phyloP scores from a whole-genome alignment of 139 green algal species.

The Chlorella sp. region DNA sequence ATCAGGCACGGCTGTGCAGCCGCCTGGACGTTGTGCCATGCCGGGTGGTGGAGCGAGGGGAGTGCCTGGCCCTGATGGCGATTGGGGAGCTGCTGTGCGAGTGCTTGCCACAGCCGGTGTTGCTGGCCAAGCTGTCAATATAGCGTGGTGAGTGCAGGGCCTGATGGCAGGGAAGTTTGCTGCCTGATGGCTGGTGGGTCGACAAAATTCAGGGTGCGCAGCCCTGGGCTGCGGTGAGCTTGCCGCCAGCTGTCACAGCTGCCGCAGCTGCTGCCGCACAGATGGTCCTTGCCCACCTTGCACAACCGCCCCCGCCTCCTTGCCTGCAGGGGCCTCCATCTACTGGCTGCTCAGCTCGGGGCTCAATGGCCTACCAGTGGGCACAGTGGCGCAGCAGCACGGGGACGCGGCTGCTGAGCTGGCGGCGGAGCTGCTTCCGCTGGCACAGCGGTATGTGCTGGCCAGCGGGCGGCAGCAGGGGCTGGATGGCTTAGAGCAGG shows the following conservation, averaged over 20 bases:
- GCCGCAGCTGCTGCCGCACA: no score
- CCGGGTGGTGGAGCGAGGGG: neutral
- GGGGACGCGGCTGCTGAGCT: conserved; percentile 26
- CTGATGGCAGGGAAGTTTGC: no score
- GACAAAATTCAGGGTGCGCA: no score
- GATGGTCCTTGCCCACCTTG: no score
- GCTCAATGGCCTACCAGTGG: conserved; percentile 47
- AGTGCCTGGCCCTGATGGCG: conserved; percentile 19
- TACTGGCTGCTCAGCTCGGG: conserved; percentile 61
- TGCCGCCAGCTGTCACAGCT: no score
- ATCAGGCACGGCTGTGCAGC: no score
- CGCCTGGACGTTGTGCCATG: conserved; percentile 29
- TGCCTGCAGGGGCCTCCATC: conserved; percentile 34
- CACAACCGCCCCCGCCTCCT: no score
- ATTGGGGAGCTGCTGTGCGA: conserved; percentile 56
- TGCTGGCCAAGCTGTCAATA: no score
- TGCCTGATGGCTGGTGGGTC: no score
- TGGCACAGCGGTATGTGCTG: conserved; percentile 11
- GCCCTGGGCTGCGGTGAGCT: no score
- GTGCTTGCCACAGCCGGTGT: no score
- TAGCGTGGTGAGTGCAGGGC: no score
- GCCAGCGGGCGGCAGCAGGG: neutral
- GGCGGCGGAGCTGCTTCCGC: conserved; percentile 50
- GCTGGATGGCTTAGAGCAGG: neutral
- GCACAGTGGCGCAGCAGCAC: conserved; percentile 29